Percentiles rank a stretch among this genome's conserved stretches.
phyloP scores from a whole-genome alignment of 352 stramenopile species.

The Phytophthora lateralis region DNA sequence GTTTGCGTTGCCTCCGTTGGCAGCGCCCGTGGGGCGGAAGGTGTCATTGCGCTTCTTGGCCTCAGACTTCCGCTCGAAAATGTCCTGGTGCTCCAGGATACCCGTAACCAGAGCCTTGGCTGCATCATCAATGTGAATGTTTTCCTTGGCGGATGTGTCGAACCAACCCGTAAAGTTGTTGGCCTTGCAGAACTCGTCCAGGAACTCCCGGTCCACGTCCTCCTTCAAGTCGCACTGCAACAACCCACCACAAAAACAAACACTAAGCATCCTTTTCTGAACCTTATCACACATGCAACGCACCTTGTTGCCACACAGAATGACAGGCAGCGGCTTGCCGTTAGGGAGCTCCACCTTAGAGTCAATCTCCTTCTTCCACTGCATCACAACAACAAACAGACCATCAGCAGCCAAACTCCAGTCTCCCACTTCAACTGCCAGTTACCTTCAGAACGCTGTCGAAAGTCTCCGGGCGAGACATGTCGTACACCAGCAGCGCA shows the following conservation, averaged over 20 bases:
- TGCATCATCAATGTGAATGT: conserved; percentile 91
- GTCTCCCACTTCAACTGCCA: not conserved
- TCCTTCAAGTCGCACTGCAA: conserved; percentile 84
- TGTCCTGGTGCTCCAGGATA: conserved; percentile 83
- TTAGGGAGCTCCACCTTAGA: conserved; percentile 93
- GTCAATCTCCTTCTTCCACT: conserved; percentile 96
- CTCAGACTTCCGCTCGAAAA: conserved; percentile 86
- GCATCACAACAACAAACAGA: conserved; percentile 7
- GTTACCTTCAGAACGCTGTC: conserved; percentile 84
- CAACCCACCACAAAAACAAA: conserved; percentile 7
- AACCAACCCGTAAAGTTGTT: conserved; percentile 94
- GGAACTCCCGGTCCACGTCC: conserved; percentile 72
- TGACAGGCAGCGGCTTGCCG: conserved; percentile 88
- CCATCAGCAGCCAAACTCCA: not conserved
- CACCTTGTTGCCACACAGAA: conserved; percentile 94
- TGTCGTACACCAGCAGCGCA: conserved; percentile 93
- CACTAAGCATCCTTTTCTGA: not conserved
- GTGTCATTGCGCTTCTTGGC: conserved; percentile 71
- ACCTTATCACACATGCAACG: not conserved
- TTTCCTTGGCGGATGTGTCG: conserved; percentile 93
- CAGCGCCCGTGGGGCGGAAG: conserved; percentile 72
- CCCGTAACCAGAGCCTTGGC: conserved; percentile 82
- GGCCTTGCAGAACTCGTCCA: conserved; percentile 89
- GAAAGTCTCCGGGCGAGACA: conserved; percentile 91
- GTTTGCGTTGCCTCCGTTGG: conserved; percentile 39